Evolutionary conservation across 2,329 filamentous ascomycete genomes (phyloP).

Genomic region (Drechslerella stenobrocha): DNA sequence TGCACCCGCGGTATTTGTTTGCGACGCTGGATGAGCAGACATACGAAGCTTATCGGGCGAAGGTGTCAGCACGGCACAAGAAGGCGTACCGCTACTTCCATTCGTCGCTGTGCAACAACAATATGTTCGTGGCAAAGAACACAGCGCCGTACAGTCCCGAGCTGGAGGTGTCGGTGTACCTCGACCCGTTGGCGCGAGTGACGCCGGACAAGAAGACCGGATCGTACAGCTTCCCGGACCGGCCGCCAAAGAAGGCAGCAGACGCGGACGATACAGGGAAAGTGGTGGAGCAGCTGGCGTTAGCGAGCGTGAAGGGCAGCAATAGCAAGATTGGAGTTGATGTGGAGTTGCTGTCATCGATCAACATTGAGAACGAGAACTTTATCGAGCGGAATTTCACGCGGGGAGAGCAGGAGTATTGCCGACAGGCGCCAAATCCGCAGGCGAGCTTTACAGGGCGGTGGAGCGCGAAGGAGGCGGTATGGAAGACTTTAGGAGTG

Average conservation of each 20-base stretch:
- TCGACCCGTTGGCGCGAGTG: constrained; percentile 91
- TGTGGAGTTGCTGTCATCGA: constrained; percentile 80
- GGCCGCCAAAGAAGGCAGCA: constrained; percentile 68
- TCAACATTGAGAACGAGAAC: constrained; percentile 92
- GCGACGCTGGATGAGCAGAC: constrained; percentile 87
- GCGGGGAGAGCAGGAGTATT: constrained; percentile 78
- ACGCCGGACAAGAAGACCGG: constrained; percentile 81
- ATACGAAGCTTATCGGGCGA: constrained; percentile 78
- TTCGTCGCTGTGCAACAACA: constrained; percentile 97
- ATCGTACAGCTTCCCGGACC: constrained; percentile 71
- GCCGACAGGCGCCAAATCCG: constrained; percentile 73
- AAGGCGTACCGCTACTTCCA: constrained; percentile 99
- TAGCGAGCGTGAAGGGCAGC: constrained; percentile 62
- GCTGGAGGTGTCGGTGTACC: constrained; percentile 82
- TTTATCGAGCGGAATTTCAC: constrained; percentile 97
- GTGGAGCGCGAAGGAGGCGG: constrained; percentile 97
- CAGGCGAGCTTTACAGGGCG: constrained; percentile 91
- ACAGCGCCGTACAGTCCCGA: constrained; percentile 87
- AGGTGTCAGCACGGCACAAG: constrained; percentile 93
- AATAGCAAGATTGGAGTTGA: constrained; percentile 89
- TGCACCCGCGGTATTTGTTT: constrained; percentile 94
- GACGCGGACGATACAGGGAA: constrained; percentile 69
- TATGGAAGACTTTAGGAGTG: constrained; percentile 95
- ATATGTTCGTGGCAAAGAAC: constrained; percentile 92
- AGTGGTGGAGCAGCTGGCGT: constrained; percentile 76